Base-by-base conservation (phyloP, 2,329 filamentous ascomycete species). In the Colletotrichum sp. region DNA sequence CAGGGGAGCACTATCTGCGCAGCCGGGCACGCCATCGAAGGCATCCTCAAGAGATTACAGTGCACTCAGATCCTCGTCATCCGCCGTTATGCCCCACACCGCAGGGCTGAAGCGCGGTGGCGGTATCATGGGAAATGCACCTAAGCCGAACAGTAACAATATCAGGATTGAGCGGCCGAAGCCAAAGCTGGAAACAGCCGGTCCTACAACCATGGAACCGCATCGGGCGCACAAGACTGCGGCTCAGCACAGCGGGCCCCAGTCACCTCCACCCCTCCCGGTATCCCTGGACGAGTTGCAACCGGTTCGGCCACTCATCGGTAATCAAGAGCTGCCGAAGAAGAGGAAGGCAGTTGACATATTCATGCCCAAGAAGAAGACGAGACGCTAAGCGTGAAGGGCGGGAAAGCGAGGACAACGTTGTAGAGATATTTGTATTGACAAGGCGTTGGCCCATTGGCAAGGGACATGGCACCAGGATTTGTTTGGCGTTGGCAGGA, bases 291-390 rank as follows among this genome's bases (percentile, higher is more conserved):
- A 30, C 28, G 74, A 57, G 67, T 77, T 60, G 64, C 77, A 59
- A 16, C 71, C 65, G 21, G 30, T 52, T 26, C 74, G 74, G 13
- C 30, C 72, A 26, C 24, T 61, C 26, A 28, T 34, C 13, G 55
- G 72, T 28, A 75, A 64, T 34, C 65, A 61, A 36, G 74, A 76
- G 21, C n/a, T 59, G 67, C 64, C 72, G 34, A 75, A 67, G 34
- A 90, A 90, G 79, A 85, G 88, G 69, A 88, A 88, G 79, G 80
- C 83, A 1, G 86, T 87, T 6, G 86, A 87, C 76, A 83, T 90
- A n/a, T 91, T 91, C 77, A 89, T 90, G 87, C 84, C 83, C 60
- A 86, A 84, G 7, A 88, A 88, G 81, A 89, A 86, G 79, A 69
- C 76, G 59, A 60, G 55, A 28, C 66, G 67, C 12, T 65, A 65